Evolutionary conservation across 495 filamentous ascomycete species (phyloP).

Genomic region (Lophiotrema nucula): DNA sequence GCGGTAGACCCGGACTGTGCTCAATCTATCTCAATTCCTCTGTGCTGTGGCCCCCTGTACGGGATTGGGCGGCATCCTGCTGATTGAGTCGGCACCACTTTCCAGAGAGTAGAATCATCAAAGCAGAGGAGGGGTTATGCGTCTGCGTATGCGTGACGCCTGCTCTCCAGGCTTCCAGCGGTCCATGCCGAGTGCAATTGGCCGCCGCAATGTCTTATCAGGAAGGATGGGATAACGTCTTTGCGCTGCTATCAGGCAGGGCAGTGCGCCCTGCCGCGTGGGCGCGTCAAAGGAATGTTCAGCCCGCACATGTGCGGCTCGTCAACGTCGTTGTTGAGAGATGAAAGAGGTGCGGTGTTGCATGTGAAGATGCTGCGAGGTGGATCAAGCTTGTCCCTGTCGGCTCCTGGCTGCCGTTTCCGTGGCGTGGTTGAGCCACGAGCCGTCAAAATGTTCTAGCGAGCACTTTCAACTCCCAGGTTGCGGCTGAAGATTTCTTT

Average conservation of each 20-base stretch:
- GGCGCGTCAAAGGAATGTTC: not conserved
- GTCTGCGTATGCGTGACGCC: no score
- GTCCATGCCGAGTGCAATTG: conserved; percentile 1
- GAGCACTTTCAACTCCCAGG: not conserved
- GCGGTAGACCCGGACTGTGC: not conserved
- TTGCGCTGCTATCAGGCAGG: no score
- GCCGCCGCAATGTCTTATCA: conserved; percentile 9
- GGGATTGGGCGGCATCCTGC: not conserved
- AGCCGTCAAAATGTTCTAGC: not conserved
- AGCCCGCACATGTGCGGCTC: not conserved
- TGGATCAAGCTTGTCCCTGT: not conserved
- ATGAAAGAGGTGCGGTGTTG: not conserved
- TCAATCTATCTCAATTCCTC: no score
- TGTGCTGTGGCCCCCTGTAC: no score
- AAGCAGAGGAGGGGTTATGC: conserved; percentile 10
- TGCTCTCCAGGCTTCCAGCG: conserved; percentile 1
- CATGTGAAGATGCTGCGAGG: not conserved
- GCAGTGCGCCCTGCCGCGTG: not conserved
- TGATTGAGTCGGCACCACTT: not conserved
- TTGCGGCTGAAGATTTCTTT: not conserved
- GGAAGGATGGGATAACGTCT: no score
- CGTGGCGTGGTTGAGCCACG: conserved; percentile 2
- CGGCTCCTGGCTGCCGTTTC: not conserved
- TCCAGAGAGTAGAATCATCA: not conserved
- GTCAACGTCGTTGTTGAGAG: conserved; percentile 5